A percentile compares a stretch with the other conserved stretches of the same genome.
phyloP scores from a whole-genome alignment of 768 basidiomycete species.

The Lyophyllum shimeji region DNA sequence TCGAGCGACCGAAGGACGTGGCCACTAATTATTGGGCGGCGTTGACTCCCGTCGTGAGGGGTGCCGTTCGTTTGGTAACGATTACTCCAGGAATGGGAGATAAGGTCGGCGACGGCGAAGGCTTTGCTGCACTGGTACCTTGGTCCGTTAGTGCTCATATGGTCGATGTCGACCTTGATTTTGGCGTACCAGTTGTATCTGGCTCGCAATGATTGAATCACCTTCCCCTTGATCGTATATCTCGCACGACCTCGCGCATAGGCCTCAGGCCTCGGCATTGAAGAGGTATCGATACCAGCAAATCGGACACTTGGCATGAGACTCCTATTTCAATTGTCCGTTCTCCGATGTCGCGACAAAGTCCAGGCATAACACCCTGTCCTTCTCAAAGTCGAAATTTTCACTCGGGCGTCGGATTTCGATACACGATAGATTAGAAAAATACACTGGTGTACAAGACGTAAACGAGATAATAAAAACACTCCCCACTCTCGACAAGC shows the following conservation, averaged over 20 bases:
- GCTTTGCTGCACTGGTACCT: constrained; percentile 25
- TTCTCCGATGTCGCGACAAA: neutral
- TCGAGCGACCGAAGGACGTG: constrained; percentile 20
- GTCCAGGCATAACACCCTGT: too few species aligned
- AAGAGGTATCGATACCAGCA: too few species aligned
- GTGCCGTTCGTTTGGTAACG: constrained; percentile 11
- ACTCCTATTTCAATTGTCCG: too few species aligned
- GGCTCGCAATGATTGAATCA: neutral
- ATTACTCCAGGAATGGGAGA: constrained; percentile 16
- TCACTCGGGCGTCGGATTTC: neutral
- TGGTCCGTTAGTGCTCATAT: constrained; percentile 18
- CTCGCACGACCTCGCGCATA: too few species aligned
- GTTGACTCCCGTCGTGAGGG: constrained; percentile 14
- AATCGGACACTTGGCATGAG: too few species aligned
- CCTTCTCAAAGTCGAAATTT: neutral
- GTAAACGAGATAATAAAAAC: constrained; percentile 20
- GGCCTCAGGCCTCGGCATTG: too few species aligned
- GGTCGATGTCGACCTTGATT: constrained; percentile 1
- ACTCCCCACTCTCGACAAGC: neutral
- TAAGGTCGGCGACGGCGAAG: constrained; percentile 24
- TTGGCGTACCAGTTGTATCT: neutral
- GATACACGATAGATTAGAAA: constrained; percentile 26
- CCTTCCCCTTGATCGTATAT: too few species aligned
- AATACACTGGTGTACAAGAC: constrained; percentile 35
- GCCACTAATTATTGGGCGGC: constrained; percentile 21